Evolutionary conservation across 495 filamentous ascomycete species (phyloP), one percentile per base, ranked within the genome.

Genomic region (Glutinoglossum americanum): DNA sequence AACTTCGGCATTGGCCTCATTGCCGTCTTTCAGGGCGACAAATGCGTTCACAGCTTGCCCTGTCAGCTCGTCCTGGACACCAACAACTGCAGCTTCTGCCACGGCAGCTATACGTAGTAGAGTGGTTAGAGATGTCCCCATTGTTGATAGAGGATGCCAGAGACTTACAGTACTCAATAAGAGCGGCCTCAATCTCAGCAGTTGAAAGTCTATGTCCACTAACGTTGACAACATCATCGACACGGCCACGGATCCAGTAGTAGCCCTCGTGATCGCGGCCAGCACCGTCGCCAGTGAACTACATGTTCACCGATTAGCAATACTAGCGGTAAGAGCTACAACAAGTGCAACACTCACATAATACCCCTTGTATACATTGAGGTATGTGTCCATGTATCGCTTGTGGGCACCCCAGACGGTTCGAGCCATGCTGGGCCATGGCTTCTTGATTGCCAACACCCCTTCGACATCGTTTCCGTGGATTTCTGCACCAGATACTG

Each of bases 201-300:
- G 93, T 99, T 13, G 90, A 96, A 48, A 99, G 76, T 68, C 92
- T 81, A 67, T 99, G 93, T 32, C 92, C 92, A 60, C 83, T 89
- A 54, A 99, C 92, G 68, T 97, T 99, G 66, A 99, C 90, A 57
- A 97, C 92, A 64, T 99, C 92, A 66, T 99, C 92, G 30, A 97
- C 92, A 72, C 92, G 87, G 53, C 92, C 93, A 58, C 93, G 89
- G 70, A 99, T 97, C 93, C 93, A 97, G 79, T 97, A 97, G 75
- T 97, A 97, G 55, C 92, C 92, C 62, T 99, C 93, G 71, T 95
- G 87, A 68, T 99, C 92, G 64, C 93, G 85, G 61, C 85, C 93
- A 58, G 93, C 92, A 63, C 93, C 93, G 69, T 99, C 92, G 61
- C 92, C 92, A 26, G 93, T 99, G 78, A 97, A 98, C 87, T 94